Conservation (phyloP, 352 stramenopile genomes). For the Phytophthora hibernalis region DNA sequence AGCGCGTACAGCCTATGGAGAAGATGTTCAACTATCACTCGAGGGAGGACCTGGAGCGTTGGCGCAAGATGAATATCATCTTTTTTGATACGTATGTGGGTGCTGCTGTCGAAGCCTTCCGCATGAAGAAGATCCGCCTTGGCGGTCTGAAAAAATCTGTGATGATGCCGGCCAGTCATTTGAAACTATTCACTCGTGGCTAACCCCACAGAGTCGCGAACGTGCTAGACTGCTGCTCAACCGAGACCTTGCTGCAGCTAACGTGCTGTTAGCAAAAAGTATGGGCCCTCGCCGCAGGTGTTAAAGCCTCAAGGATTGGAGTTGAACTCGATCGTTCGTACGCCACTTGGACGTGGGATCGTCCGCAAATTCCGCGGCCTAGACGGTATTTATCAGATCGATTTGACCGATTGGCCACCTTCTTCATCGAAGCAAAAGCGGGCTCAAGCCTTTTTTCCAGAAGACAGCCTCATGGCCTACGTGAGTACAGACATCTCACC, state of each 20-base stretch:
- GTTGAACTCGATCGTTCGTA: slow-evolving; percentile 65
- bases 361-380: slow-evolving; percentile 72
- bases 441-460: slow-evolving; percentile 58
- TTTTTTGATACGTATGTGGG: slow-evolving; percentile 94
- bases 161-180: slow-evolving; percentile 63
- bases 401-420: slow-evolving; percentile 73
- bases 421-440: slow-evolving; percentile 44
- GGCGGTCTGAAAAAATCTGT: slow-evolving; percentile 74
- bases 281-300: slow-evolving; percentile 45
- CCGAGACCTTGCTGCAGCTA: slow-evolving; percentile 64
- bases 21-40: slow-evolving; percentile 86
- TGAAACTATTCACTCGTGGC: slow-evolving; percentile 62
- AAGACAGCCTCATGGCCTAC: slow-evolving; percentile 59
- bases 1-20: slow-evolving; percentile 88
- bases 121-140: slow-evolving; percentile 76
- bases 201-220: slow-evolving; percentile 66
- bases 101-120: slow-evolving; percentile 78
- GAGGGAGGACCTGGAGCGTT: slow-evolving; percentile 76
- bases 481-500: slow-evolving; percentile 46
- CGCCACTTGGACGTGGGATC: slow-evolving; percentile 70
- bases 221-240: slow-evolving; percentile 70
- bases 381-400: slow-evolving; percentile 86
- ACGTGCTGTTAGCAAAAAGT: slow-evolving; percentile 60
- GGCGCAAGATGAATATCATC: slow-evolving; percentile 89
- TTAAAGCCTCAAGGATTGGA: slow-evolving; percentile 72